Percentiles rank a stretch among this genome's conserved stretches.
These are phyloP conservation scores for Tilletiopsis washingtonensis DNA, from an alignment of 1,284 basidiomycete species.

Conservation along the genomic window DNA sequence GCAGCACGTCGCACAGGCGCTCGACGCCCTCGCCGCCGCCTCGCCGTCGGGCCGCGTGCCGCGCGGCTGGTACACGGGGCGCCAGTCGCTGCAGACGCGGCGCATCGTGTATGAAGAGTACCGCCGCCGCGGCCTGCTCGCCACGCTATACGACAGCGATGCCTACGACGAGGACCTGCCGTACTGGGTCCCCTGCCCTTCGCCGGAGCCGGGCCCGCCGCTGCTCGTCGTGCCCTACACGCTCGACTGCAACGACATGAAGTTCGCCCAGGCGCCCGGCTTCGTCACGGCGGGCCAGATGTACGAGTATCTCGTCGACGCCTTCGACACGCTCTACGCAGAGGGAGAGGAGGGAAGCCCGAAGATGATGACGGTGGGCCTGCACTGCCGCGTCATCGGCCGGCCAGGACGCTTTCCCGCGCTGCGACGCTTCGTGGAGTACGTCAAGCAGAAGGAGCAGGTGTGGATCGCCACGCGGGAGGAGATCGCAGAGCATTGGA, in stretches of 20 bases:
- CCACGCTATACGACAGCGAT: slow-evolving; percentile 38
- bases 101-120: slow-evolving; percentile 44
- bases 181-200: slow-evolving; percentile 46
- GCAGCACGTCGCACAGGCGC: slow-evolving; percentile 40
- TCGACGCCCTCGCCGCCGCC: slow-evolving; percentile 42
- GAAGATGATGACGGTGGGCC: slow-evolving; percentile 50
- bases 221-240: slow-evolving; percentile 49
- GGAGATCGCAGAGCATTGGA: slow-evolving; percentile 49
- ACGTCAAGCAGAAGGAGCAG: slow-evolving; percentile 36
- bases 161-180: slow-evolving; percentile 50
- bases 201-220: slow-evolving; percentile 20
- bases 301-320: slow-evolving; percentile 47
- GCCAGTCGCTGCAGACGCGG: slow-evolving; percentile 40
- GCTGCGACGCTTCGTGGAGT: slow-evolving; percentile 48
- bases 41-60: slow-evolving; percentile 34
- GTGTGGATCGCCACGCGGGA: slow-evolving; percentile 49
- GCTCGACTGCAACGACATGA: slow-evolving; percentile 49
- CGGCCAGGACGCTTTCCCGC: slow-evolving; percentile 48
- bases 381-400: slow-evolving; percentile 50
- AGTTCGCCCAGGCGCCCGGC: slow-evolving; percentile 47
- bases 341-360: slow-evolving; percentile 42
- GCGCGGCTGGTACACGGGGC: slow-evolving; percentile 49
- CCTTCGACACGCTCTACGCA: slow-evolving; percentile 47
- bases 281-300: slow-evolving; percentile 48
- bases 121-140: slow-evolving; percentile 25